Evolutionary conservation across 305 asterid species (phyloP), one percentile per base, ranked within the genome.

Genomic region (Fraxinus latifolia): DNA sequence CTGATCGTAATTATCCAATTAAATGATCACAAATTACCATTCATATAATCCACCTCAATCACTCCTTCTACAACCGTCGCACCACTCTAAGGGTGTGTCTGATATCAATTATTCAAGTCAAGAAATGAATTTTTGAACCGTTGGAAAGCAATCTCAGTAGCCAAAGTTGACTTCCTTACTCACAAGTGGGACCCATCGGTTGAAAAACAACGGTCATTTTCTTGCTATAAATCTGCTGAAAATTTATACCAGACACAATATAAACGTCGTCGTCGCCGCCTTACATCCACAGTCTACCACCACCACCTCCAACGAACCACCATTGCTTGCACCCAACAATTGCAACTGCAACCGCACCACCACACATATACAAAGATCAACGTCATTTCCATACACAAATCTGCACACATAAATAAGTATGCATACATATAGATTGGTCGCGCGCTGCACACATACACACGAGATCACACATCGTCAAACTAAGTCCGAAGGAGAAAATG

Each of bases 401-500:
- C 0, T 39, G 15, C 15, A 9, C 50, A 39, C 50, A 9, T 39
- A 39, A 39, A 39, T 39, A 39, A 39, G 50, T 39, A 39, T 9
- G 50, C 50, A 39, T 39, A 39, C 4, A 9, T 9, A 39, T 9
- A 39, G 15, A 9, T 39, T 39, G 50, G 50, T 1, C 50, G 3
- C 0, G 3, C 50, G 3, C 15, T 39, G 14, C 50, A 39, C 50
- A 9, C 50, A 39, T 39, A 39, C 50, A 39, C 50, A 5, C 0
- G 31, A 39, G 50, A 39, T 39, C 3, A 3, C 15, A 3, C 50
- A 39, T 39, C 14, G 17, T 42, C 96, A 92, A 83, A 95, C 90
- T 75, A 90, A 65, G 17, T 87, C 93, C 84, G 91, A 92, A n/a
- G 97, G 90, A 31, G 97, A 92, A 47, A 92, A 82, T 12, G 95